phyloP scores from a whole-genome alignment of 148 eudicot genomes.

The Chenopodium album region DNA sequence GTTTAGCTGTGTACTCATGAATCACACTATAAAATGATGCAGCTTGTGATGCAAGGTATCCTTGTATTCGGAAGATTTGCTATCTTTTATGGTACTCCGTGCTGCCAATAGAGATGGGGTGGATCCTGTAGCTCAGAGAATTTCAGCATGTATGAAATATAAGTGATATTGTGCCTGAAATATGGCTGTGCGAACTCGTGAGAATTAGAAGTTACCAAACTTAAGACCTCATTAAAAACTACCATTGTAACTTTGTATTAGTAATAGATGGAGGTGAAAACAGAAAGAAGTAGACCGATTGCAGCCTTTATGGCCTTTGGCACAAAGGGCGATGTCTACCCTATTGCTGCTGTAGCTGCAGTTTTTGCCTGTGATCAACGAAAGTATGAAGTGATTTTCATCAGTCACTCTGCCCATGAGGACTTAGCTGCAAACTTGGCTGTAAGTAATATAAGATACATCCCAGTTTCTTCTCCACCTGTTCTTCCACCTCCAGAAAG shows the following conservation, averaged over 20 bases:
- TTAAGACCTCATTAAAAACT: neutral
- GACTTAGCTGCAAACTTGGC: constrained; percentile 54
- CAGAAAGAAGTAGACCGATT: constrained; percentile 46
- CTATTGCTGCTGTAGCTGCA: constrained; percentile 82
- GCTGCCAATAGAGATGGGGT: neutral
- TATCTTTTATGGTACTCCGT: too few species aligned
- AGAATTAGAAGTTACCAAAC: neutral
- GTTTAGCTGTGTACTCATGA: neutral
- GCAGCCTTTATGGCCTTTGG: constrained; percentile 97
- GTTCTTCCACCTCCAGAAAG: constrained; percentile 58
- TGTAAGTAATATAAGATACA: constrained; percentile 43
- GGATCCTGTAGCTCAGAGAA: neutral
- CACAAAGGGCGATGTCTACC: constrained; percentile 89
- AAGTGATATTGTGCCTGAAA: neutral
- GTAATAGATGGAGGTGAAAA: constrained; percentile 13
- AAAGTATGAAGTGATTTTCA: constrained; percentile 58
- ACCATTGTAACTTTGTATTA: neutral
- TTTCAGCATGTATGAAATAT: neutral
- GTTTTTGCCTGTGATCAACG: constrained; percentile 71
- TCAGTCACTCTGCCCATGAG: constrained; percentile 85
- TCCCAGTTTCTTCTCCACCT: constrained; percentile 72
- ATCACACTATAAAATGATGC: neutral
- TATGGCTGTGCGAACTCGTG: neutral
- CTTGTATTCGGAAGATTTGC: neutral
- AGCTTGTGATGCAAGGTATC: neutral